Evolutionary conservation across 2,329 filamentous ascomycete species (phyloP), one percentile per base, ranked within the genome.

Genomic region (Hypoxylon sp.): DNA sequence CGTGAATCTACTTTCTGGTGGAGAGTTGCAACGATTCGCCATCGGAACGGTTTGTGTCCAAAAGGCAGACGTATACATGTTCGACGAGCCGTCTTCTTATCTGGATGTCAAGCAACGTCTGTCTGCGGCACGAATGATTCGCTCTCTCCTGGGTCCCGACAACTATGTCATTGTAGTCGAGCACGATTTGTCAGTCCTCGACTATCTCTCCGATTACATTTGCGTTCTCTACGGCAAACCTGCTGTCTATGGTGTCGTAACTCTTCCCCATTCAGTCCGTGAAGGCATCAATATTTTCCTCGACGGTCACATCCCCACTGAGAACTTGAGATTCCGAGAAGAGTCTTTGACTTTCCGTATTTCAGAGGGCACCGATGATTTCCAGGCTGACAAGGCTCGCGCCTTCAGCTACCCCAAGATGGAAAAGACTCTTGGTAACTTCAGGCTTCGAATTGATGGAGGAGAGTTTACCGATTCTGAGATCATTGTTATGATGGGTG

Each of bases 281-380:
- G 96, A 99, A 89, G 96, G 95, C 82, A 98, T 98, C 90, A 98
- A 98, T 80, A 97, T 98, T 80, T 99, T 98, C 90, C 87, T 99
- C 62, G 96, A 99, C 77, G 96, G 96, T 73, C 94, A 98, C 82
- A 97, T 98, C 66, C 96, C 96, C 20, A 98, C 96, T 1, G 96
- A 99, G 85, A 99, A 99, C 84, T 83, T 99, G 84, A 94, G 96
- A 76, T 98, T 99, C 92, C 92, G 96, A 77, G 95, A 98, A 64
- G 96, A 99, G 79, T 97, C 94, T 65, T 86, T 99, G 70, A 96
- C 95, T 54, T 99, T 99, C 90, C 92, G 95, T 75, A 93, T 98
- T 70, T 90, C 92, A 53, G 96, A 98, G 78, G 92, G 92, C 61
- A 89, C 92, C 42, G 96, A 99, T 70, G 95, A 98, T 55, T 97